Evolutionary conservation across 345 rosid genomes (phyloP).

Genomic region (Microcos paniculata): DNA sequence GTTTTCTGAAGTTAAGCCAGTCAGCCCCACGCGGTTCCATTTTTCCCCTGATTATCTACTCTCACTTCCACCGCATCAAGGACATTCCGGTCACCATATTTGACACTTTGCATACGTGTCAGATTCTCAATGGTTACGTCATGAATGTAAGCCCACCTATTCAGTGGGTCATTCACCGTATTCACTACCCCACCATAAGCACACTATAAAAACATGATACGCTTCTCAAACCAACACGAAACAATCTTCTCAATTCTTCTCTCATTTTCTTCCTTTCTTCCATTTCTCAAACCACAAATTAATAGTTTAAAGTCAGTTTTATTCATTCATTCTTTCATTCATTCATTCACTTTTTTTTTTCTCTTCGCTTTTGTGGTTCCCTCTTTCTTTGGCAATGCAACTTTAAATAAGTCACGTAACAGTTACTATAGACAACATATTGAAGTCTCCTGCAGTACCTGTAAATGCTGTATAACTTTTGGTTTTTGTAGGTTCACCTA

Average conservation of each 20-base stretch:
- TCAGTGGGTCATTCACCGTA: background rate
- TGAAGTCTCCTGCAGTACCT: background rate
- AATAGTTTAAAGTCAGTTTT: background rate
- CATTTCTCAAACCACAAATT: background rate
- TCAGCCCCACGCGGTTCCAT: slow-evolving; percentile 24
- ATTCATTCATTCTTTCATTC: background rate
- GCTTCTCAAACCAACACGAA: background rate
- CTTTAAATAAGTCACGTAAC: slow-evolving; percentile 23
- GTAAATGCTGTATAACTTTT: background rate
- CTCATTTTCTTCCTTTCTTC: background rate
- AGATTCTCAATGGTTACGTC: background rate
- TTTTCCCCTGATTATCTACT: background rate
- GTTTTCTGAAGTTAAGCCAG: too few relatives aligned
- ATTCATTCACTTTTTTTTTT: background rate
- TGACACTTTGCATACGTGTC: background rate
- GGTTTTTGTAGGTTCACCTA: background rate
- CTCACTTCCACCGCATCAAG: background rate
- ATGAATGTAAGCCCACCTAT: background rate
- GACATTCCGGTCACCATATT: background rate
- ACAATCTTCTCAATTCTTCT: background rate
- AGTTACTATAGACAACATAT: slow-evolving; percentile 13
- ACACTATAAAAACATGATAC: background rate
- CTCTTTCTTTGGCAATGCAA: background rate
- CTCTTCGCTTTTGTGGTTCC: background rate
- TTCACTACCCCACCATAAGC: background rate